Percentiles rank a stretch among this genome's conserved stretches.
These are phyloP conservation scores for Diaporthe helianthi DNA, from an alignment of 2,329 filamentous ascomycete species.

Conservation along the genomic window DNA sequence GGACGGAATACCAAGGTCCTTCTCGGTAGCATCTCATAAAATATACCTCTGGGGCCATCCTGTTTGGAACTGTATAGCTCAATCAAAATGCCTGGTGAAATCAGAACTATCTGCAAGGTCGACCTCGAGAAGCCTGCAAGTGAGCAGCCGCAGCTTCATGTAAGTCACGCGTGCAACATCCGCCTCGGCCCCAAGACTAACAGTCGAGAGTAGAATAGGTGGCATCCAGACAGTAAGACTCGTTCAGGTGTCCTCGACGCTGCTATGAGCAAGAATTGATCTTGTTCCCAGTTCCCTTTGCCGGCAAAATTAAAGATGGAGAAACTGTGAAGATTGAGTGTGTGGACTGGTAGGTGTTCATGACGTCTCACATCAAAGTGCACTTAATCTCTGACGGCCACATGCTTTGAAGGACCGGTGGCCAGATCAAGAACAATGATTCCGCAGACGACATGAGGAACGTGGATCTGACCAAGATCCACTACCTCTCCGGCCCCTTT, in stretches of 20 bases:
- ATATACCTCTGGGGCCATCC: neutral
- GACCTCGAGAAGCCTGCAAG: slow-evolving; percentile 74
- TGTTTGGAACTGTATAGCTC: neutral
- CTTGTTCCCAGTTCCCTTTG: slow-evolving; percentile 68
- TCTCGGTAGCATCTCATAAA: neutral
- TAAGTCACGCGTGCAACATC: slow-evolving; percentile 50
- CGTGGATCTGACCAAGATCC: slow-evolving; percentile 82
- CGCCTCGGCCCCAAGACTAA: neutral
- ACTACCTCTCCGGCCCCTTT: slow-evolving; percentile 90
- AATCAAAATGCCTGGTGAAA: slow-evolving; percentile 43
- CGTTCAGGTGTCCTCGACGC: neutral
- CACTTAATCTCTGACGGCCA: slow-evolving; percentile 31
- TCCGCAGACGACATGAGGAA: slow-evolving; percentile 87
- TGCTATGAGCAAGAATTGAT: neutral
- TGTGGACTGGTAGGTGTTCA: slow-evolving; percentile 71
- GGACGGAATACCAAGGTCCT: neutral
- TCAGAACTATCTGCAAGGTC: slow-evolving; percentile 75
- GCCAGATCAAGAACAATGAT: slow-evolving; percentile 89
- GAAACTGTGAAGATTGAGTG: slow-evolving; percentile 96
- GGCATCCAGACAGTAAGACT: slow-evolving; percentile 84
- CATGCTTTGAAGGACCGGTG: slow-evolving; percentile 60
- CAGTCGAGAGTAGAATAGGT: slow-evolving; percentile 72
- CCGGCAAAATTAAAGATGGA: slow-evolving; percentile 76
- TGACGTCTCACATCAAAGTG: neutral
- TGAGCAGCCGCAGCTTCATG: slow-evolving; percentile 74